A percentile compares a stretch with the other conserved stretches of the same genome.
Conservation (phyloP, 1,139 yeast genomes). For the Nadsonia commutata region DNA sequence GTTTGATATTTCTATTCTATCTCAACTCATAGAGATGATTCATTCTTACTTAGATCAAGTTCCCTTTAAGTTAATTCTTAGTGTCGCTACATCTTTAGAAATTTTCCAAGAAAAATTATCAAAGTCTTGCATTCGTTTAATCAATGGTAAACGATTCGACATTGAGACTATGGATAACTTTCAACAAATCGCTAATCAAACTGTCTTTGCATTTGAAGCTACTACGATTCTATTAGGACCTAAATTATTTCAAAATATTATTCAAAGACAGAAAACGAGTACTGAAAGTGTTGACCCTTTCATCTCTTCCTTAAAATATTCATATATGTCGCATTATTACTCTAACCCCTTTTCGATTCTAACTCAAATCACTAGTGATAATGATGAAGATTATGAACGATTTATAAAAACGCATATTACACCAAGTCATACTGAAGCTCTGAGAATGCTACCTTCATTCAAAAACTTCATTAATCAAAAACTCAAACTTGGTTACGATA, state of each 20-base stretch:
- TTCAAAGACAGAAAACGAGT: conserved; percentile 16
- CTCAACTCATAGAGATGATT: conserved; percentile 35
- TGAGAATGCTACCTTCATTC: conserved; percentile 35
- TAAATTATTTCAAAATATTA: conserved; percentile 11
- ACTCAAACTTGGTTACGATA: conserved; percentile 9
- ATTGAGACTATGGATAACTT: conserved; percentile 14
- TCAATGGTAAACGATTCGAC: conserved; percentile 15
- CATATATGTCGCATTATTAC: conserved; percentile 57
- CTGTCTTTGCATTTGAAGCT: conserved; percentile 10
- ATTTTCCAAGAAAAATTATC: conserved; percentile 31
- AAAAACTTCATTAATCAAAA: conserved; percentile 24
- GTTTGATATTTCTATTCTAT: conserved; percentile 35
- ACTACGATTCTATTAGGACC: conserved; percentile 18
- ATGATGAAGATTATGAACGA: conserved; percentile 17
- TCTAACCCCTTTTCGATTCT: conserved; percentile 49
- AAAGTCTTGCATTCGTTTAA: conserved; percentile 16
- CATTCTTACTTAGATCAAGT: conserved; percentile 23
- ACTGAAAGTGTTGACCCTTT: conserved; percentile 35
- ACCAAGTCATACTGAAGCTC: conserved; percentile 22
- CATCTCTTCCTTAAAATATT: conserved; percentile 39
- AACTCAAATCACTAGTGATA: conserved; percentile 22
- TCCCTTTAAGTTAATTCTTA: conserved; percentile 37
- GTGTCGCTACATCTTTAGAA: conserved; percentile 36
- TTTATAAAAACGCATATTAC: conserved; percentile 20
- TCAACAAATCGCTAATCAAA: conserved; percentile 11